A percentile compares a stretch with the other conserved stretches of the same genome.
Evolutionary conservation across 2,329 filamentous ascomycete genomes (phyloP).

Genomic region (Coniochaeta sp.): DNA sequence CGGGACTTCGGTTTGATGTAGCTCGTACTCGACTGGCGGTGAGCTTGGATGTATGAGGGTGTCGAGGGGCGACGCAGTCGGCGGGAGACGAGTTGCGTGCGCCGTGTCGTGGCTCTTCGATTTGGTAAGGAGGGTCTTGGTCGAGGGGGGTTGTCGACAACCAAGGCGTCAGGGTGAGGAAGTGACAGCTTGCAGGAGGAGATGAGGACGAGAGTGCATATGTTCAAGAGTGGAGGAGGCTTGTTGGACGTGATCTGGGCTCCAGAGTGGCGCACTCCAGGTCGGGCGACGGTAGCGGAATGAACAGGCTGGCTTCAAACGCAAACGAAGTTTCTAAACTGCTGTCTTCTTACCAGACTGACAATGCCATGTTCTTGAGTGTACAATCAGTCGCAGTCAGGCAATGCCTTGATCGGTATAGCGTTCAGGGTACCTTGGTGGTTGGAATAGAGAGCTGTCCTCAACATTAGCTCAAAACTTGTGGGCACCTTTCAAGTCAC

Average conservation of each 20-base stretch:
- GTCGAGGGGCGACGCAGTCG: slow-evolving; percentile 4
- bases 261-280: neutral
- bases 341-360: neutral
- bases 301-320: neutral
- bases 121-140: neutral
- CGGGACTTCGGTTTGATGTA: slow-evolving; percentile 7
- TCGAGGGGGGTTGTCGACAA: neutral
- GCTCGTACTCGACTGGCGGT: neutral
- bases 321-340: neutral
- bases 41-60: neutral
- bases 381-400: neutral
- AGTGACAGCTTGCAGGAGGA: neutral
- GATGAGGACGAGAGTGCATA: neutral
- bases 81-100: neutral
- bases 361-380: neutral
- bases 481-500: neutral
- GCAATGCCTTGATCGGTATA: neutral
- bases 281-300: neutral
- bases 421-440: neutral
- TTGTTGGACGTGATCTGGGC: neutral
- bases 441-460: slow-evolving; percentile 2
- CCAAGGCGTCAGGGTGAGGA: neutral
- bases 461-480: slow-evolving; percentile 2
- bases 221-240: neutral
- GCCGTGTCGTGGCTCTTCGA: neutral